A percentile compares a stretch with the other conserved stretches of the same genome.
Evolutionary conservation across 2,329 filamentous ascomycete species (phyloP).

Genomic region (Camillea tinctor): DNA sequence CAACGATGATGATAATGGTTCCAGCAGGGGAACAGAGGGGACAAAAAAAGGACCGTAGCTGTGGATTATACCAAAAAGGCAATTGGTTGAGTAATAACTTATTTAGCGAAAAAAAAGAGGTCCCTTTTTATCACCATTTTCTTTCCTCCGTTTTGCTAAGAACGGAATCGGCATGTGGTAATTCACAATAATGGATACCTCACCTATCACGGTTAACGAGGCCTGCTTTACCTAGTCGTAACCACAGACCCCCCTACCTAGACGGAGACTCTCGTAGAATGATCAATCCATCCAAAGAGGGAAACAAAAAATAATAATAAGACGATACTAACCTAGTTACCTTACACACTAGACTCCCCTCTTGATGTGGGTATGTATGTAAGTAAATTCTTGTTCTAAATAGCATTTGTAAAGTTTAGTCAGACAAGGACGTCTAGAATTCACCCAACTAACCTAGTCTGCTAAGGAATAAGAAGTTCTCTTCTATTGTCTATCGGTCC

Average conservation of each 20-base stretch:
- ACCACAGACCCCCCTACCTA: too few relatives aligned
- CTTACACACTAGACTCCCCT: too few relatives aligned
- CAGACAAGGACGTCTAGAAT: background rate
- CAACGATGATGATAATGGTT: background rate
- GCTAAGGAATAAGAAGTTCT: too few relatives aligned
- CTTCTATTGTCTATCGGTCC: too few relatives aligned
- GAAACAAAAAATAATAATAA: too few relatives aligned
- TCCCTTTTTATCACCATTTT: background rate
- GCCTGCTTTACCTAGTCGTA: too few relatives aligned
- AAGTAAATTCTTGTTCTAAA: background rate
- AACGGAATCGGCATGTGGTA: background rate
- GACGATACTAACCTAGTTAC: too few relatives aligned
- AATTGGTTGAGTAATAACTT: background rate
- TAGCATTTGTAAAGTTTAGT: background rate
- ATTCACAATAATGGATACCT: too few relatives aligned
- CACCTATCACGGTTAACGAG: too few relatives aligned
- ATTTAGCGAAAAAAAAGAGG: background rate
- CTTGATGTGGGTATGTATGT: background rate
- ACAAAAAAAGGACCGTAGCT: background rate
- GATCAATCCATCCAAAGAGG: too few relatives aligned
- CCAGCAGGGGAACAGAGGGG: background rate
- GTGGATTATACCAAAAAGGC: background rate
- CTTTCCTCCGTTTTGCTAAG: background rate
- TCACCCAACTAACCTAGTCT: background rate
- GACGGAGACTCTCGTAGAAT: too few relatives aligned